Evolutionary conservation across 2,329 filamentous ascomycete genomes (phyloP), one percentile per base, ranked within the genome.

Genomic region (Sclerotinia subarctica): DNA sequence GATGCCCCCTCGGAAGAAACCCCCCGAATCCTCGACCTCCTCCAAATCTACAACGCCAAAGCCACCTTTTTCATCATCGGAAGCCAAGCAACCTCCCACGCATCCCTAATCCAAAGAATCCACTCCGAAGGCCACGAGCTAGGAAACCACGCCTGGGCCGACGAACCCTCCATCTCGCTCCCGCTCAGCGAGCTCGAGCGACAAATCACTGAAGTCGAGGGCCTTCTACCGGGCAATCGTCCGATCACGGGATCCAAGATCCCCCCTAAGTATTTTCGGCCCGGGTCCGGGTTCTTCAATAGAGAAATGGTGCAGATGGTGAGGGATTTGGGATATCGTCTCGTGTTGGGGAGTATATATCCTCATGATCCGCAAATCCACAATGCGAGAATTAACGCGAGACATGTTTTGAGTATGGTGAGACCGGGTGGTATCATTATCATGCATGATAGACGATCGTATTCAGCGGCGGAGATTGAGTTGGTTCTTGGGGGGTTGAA

Each of bases 41-140:
- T 97, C n/a, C 81, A 82, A 65, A 81, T 82, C 32, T 84, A 92
- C 75, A 83, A 85, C 68, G 92, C 90, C 19, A 86, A 83, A 26
- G 93, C 93, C 0, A 97, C 93, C 0, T 95, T 96, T 78, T 97
- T 97, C 78, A 84, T 96, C 44, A 96, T 97, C 73, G 93, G 93
- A 11, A 85, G 84, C 3, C 93, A 97, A 80, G 88, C 92, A 13
- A 73, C 81, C 0, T 86, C 84, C 1, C 78, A 81, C 3, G 83
- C 89, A 75, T 79, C 81, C 7, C 78, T 84, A 3, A 81, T 93
- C 44, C 79, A 82, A 54, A 81, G 85, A 51, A 80, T 91, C 1
- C 81, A 91, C n/a, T 80, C 81, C 49, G 81, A 79, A 60, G 88
- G 88, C 29, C 86, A 90, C 77, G 90, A 93, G 81, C 82, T 97